phyloP scores from a whole-genome alignment of 2,329 filamentous ascomycete species.

The Verticillium alfalfae region DNA sequence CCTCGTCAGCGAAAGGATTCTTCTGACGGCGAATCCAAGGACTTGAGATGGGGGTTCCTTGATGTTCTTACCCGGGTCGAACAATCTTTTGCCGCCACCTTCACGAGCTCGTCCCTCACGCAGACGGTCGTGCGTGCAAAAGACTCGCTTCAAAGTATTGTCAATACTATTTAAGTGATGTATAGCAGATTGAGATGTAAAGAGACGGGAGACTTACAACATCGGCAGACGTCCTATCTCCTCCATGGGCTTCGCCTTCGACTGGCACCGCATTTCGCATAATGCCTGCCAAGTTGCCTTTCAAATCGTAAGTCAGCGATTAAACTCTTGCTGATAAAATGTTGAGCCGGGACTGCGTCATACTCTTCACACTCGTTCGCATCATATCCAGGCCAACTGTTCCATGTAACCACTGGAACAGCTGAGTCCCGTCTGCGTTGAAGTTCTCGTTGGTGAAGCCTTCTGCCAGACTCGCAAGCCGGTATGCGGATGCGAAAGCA shows the following conservation, averaged over 20 bases:
- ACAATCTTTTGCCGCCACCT: neutral
- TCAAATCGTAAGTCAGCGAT: neutral
- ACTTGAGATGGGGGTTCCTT: no score
- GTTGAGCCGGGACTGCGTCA: no score
- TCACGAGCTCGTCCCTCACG: neutral
- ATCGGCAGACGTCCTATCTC: neutral
- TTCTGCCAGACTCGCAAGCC: neutral
- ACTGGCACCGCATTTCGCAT: no score
- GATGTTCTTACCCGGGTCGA: neutral
- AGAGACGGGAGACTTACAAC: neutral
- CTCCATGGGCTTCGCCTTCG: neutral
- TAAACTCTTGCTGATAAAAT: no score
- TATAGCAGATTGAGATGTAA: no score
- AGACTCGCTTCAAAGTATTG: neutral
- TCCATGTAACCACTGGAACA: neutral
- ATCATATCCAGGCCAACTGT: neutral
- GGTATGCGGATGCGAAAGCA: no score
- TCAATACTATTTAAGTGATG: neutral
- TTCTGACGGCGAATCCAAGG: no score
- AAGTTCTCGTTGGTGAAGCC: neutral
- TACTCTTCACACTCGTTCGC: neutral
- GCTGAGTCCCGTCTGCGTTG: neutral
- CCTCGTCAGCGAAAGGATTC: neutral
- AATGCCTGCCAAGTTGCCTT: no score
- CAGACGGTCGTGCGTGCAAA: constrained; percentile 1